A percentile compares a stretch with the other conserved stretches of the same genome.
Conservation (phyloP, 129 eudicot species). For the Flaveria ramosissima region DNA sequence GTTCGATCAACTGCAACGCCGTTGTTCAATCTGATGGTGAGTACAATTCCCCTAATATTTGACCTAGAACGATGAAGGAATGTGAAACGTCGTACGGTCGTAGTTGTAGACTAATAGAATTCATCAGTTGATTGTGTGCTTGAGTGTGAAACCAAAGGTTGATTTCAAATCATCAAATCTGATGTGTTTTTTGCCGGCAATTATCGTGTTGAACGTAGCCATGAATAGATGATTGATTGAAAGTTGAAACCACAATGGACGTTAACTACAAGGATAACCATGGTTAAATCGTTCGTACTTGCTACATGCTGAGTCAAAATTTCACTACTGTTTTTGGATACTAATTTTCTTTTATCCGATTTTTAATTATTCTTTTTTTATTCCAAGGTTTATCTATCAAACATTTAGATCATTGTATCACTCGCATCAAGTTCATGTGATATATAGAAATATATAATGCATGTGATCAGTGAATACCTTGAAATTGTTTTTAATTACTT, state of each 20-base stretch:
- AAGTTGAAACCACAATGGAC: conserved; percentile 21
- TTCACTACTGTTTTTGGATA: neutral
- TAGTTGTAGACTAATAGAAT: neutral
- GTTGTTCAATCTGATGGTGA: conserved; percentile 56
- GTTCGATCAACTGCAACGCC: conserved; percentile 65
- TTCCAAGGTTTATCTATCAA: neutral
- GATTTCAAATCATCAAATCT: neutral
- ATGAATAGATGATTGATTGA: conserved; percentile 5
- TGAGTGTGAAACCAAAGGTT: conserved; percentile 29
- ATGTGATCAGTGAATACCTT: too few species aligned
- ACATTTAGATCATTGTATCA: neutral
- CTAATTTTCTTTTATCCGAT: neutral
- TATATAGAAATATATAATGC: neutral
- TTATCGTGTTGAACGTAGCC: conserved; percentile 5
- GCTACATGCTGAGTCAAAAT: conserved; percentile 21
- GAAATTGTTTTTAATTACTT: too few species aligned
- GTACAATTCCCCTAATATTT: neutral
- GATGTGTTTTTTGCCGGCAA: neutral
- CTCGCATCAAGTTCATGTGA: neutral
- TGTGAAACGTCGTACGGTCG: neutral
- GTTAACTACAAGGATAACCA: conserved; percentile 28
- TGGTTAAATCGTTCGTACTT: conserved; percentile 19
- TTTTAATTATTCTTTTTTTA: too few species aligned
- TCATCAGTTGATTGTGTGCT: neutral
- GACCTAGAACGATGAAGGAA: conserved; percentile 29